Percentiles rank a stretch among this genome's conserved stretches.
phyloP scores from a whole-genome alignment of 345 rosid genomes.

The Citrus glauca region DNA sequence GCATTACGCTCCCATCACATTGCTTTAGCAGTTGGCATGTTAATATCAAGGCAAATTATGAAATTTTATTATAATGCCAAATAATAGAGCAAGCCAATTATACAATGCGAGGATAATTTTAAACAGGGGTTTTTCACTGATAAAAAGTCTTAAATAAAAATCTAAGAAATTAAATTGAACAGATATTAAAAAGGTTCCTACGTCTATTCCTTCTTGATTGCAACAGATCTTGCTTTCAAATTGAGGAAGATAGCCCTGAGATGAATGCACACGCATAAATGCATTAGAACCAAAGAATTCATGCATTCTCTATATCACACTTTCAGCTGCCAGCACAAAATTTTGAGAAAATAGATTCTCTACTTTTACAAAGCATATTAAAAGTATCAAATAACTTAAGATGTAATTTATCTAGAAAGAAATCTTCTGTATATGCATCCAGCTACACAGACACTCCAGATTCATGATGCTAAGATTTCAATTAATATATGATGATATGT shows the following conservation, averaged over 20 bases:
- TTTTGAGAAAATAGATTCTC: neutral
- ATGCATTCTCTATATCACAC: neutral
- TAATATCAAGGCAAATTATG: neutral
- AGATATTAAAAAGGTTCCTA: neutral
- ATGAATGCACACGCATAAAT: neutral
- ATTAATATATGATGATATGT: too few relatives aligned
- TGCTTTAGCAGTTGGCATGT: slow-evolving; percentile 5
- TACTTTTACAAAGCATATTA: neutral
- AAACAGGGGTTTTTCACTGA: neutral
- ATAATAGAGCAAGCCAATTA: neutral
- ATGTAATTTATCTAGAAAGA: neutral
- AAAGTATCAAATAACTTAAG: too few relatives aligned
- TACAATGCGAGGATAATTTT: neutral
- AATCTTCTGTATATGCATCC: neutral
- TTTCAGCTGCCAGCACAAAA: neutral
- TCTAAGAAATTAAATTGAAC: neutral
- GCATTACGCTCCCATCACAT: neutral
- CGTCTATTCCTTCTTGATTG: slow-evolving; percentile 53
- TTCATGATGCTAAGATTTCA: neutral
- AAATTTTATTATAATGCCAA: neutral
- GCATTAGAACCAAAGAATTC: neutral
- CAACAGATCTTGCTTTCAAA: slow-evolving; percentile 68
- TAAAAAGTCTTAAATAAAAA: neutral
- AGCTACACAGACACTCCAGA: neutral
- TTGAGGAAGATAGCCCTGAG: slow-evolving; percentile 81